Evolutionary conservation across 2,329 filamentous ascomycete genomes (phyloP), one percentile per base, ranked within the genome.

Genomic region (Sporothrix globosa): DNA sequence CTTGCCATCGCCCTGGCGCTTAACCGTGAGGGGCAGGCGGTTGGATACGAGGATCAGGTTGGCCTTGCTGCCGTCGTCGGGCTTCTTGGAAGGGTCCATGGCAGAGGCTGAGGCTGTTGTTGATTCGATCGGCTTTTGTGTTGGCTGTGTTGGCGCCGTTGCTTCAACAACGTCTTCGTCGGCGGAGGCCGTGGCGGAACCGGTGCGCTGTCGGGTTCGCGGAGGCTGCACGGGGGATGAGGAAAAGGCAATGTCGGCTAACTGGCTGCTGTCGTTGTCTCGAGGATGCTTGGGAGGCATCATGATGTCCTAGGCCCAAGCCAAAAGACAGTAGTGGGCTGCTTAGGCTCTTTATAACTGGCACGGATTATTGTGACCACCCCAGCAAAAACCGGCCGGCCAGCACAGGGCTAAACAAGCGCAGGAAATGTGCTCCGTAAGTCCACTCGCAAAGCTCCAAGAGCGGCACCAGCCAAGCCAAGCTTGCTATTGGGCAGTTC

Each of bases 21-120:
- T 97, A 83, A 98, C 97, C 74, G 95, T 98, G 80, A 98, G 96
- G 71, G 96, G 95, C 54, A 98, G 86, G 69, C 96, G 92, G 80
- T 99, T 99, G 48, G 95, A 97, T 76, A 97, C 90, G 63, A 98
- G 89, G 67, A 72, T 75, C 41, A 75, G 71, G 69, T 73, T 73
- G 39, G 72, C 52, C 71, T 75, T 75, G 70, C 27, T 17, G 30
- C 56, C 72, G 65, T 54, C 68, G 65, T 65, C 54, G 46, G 54
- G 54, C 68, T 69, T 72, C 52, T 63, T 53, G 50, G 70, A 67
- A 19, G 70, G 46, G 34, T 70, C 58, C 58, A 54, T 46, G 17
- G 46, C 58, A n/a, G 44, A 9, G 44, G 44, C 11, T 27, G 39
- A 3, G 11, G 53, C 11, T 17, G 24, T 50, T 50, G 44, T 4